Evolutionary conservation across 78 protist species (phyloP), one percentile per base, ranked within the genome.

Genomic region (Thecamonas trahens): DNA sequence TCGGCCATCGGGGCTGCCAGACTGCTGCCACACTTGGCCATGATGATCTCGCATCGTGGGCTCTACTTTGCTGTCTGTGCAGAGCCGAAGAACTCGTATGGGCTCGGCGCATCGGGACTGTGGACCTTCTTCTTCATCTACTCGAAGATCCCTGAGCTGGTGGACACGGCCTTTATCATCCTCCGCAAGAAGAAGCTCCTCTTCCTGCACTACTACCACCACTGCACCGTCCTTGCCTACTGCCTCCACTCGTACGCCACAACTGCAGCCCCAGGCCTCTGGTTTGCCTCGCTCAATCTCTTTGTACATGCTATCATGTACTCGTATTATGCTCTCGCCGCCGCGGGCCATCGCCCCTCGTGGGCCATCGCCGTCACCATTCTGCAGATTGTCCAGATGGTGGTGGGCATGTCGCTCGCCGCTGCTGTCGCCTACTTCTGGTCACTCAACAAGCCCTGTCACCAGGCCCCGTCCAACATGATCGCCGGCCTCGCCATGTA

Each of bases 301-400:
- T 4, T 8, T 1, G 92, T 84, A 26, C 92, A 84, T 79, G 42
- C 85, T 8, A 39, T 84, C 68, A 84, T 84, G 89, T 87, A 87
- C 52, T 15, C 38, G 9, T 87, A 83, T 39, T 86, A 76, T 14
- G 66, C 18, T 7, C 0, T 67, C 35, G 20, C 47, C 47, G 34
- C 29, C n/a, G 28, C 40, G n/a, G 26, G 69, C 68, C 26, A 2
- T 37, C 14, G 40, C 20, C 60, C 8, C 29, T 1, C 18, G 64
- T 64, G 34, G 67, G 57, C 73, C 0, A 44, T 52, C 31, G 7
- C 39, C 15, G 60, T 77, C 26, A 82, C 83, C 29, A 60, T 42
- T 7, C 54, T 67, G 4, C 68, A 60, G 49, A 20, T 58, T 8
- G 1, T 34, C 24, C 67, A 72, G 55, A 72, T 60, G 76, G 45